A percentile compares a stretch with the other conserved stretches of the same genome.
These are phyloP conservation scores for Leptographium wingfieldii DNA, from an alignment of 2,329 filamentous ascomycete species.

Conservation along the genomic window DNA sequence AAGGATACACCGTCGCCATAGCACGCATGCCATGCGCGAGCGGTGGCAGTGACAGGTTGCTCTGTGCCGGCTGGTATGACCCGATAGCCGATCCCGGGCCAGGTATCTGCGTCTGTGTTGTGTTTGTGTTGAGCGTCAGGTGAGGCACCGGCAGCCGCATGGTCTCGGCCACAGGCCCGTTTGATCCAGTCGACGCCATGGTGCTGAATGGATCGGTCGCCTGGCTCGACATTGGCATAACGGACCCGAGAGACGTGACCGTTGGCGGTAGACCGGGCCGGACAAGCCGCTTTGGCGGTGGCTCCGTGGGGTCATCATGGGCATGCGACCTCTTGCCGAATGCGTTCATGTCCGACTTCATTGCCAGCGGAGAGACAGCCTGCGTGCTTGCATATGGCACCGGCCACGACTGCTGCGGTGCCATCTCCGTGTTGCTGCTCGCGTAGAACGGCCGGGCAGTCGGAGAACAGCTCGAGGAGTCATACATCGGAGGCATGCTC, in stretches of 20 bases:
- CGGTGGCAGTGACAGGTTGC: slow-evolving; percentile 44
- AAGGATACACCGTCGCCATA: slow-evolving; percentile 64
- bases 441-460: neutral
- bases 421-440: neutral
- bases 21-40: slow-evolving; percentile 50
- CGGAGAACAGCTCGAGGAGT: neutral
- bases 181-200: neutral
- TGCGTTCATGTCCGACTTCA: slow-evolving; percentile 30
- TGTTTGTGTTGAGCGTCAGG: slow-evolving; percentile 49
- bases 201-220: neutral
- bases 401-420: slow-evolving; percentile 1
- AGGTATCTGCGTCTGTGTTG: slow-evolving; percentile 7
- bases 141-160: slow-evolving; percentile 56
- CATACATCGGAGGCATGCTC: neutral
- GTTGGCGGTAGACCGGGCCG: slow-evolving; percentile 10
- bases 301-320: slow-evolving; percentile 37
- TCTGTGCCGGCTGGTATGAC: slow-evolving; percentile 6
- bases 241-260: neutral
- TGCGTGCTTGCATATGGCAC: slow-evolving; percentile 21
- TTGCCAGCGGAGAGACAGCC: slow-evolving; percentile 34
- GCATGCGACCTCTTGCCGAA: slow-evolving; percentile 36
- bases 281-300: slow-evolving; percentile 39
- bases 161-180: slow-evolving; percentile 14
- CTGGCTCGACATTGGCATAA: neutral
- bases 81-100: slow-evolving; percentile 1